Conservation (phyloP, 768 basidiomycete species). For the Kockovaella imperatae region DNA sequence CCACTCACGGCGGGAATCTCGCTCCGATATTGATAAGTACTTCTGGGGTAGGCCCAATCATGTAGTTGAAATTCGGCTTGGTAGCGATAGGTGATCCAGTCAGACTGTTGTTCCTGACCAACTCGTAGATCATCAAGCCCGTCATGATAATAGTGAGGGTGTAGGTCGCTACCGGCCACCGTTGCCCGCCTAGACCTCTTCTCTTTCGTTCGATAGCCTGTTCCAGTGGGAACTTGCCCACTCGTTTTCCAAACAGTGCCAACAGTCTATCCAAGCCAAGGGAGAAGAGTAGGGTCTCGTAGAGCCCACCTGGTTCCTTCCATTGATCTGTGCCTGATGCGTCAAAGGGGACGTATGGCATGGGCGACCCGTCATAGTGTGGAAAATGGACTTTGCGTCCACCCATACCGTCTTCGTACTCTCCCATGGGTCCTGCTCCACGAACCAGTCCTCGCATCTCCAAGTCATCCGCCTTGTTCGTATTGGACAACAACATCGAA, state of each 20-base stretch:
- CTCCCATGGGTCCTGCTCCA: constrained; percentile 15
- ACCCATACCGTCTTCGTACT: constrained; percentile 1
- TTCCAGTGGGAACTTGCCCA: constrained; percentile 46
- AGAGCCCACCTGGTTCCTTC: constrained; percentile 9
- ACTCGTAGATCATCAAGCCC: constrained; percentile 72
- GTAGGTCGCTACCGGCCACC: constrained; percentile 68
- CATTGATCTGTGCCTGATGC: not conserved
- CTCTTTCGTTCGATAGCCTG: constrained; percentile 84
- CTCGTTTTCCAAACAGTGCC: constrained; percentile 19
- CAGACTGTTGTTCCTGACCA: constrained; percentile 62
- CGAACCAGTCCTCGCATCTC: constrained; percentile 27
- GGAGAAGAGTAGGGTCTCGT: constrained; percentile 23
- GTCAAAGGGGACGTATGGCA: constrained; percentile 13
- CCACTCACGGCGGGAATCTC: constrained; percentile 63
- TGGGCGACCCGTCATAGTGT: constrained; percentile 19
- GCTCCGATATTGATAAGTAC: constrained; percentile 82
- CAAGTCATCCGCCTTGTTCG: constrained; percentile 10
- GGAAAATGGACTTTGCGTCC: constrained; percentile 11
- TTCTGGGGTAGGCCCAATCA: constrained; percentile 72
- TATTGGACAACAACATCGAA: not conserved
- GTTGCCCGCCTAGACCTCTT: constrained; percentile 74
- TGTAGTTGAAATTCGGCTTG: constrained; percentile 48
- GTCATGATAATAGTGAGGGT: constrained; percentile 53
- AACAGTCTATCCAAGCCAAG: constrained; percentile 31
- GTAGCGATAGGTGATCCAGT: constrained; percentile 81